Evolutionary conservation across 345 rosid genomes (phyloP).

Genomic region (Populus deltoides): DNA sequence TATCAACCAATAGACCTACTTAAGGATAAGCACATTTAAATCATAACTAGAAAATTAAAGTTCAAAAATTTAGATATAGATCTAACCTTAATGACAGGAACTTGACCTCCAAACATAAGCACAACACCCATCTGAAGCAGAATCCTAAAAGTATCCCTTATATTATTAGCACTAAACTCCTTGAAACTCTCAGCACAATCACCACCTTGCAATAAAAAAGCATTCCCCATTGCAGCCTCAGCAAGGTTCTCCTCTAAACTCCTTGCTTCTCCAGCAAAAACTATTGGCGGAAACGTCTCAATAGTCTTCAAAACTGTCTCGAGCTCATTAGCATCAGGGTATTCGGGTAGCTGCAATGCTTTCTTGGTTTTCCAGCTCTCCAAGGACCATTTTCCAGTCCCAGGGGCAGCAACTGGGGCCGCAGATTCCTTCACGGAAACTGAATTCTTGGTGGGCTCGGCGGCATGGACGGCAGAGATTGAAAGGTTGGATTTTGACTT

Average conservation of each 20-base stretch:
- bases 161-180: slow-evolving; percentile 29
- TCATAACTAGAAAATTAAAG: neutral
- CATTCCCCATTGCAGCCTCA: slow-evolving; percentile 30
- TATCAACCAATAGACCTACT: neutral
- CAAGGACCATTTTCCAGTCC: slow-evolving; percentile 9
- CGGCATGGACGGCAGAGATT: slow-evolving; percentile 56
- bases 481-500: slow-evolving; percentile 26
- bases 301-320: slow-evolving; percentile 22
- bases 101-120: slow-evolving; percentile 30
- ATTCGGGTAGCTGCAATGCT: slow-evolving; percentile 30
- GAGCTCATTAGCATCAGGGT: slow-evolving; percentile 17
- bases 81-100: slow-evolving; percentile 29
- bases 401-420: neutral
- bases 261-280: slow-evolving; percentile 30
- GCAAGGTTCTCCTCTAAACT: slow-evolving; percentile 27
- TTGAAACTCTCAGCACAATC: slow-evolving; percentile 37
- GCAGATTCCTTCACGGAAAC: neutral
- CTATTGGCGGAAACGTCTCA: slow-evolving; percentile 25
- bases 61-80: neutral
- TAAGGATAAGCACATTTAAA: neutral
- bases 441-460: slow-evolving; percentile 43
- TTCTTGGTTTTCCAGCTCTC: slow-evolving; percentile 32
- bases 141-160: slow-evolving; percentile 28
- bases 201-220: slow-evolving; percentile 28
- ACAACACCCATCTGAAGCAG: slow-evolving; percentile 30